Evolutionary conservation across 2,329 filamentous ascomycete genomes (phyloP), one percentile per base, ranked within the genome.

Genomic region (Fusarium redolens): DNA sequence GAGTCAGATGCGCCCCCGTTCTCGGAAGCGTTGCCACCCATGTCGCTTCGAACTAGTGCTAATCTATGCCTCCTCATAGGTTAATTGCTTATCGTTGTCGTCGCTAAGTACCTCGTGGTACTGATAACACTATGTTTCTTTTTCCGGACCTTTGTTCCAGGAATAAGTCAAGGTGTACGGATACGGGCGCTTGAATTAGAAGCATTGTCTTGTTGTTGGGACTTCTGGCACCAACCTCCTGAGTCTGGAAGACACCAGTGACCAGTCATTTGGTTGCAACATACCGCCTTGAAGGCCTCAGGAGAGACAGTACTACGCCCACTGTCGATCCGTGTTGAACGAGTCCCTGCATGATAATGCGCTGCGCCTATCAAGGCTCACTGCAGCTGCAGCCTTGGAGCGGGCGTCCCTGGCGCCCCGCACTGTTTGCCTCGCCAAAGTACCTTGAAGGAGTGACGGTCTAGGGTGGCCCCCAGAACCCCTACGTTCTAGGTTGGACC

Each of bases 351-450:
- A 71, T 28, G 15, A 55, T n/a, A 44, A 61, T 48, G 22, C 56
- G 40, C 44, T 67, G 68, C 44, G 38, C 50, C 65, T 69, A 58
- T 30, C 45, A 35, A 55, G 43, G 43, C 60, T 48, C 47, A 40
- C 33, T 63, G 47, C 48, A 45, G 25, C 50, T 68, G 43, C 63
- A 68, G 60, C 70, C 70, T 66, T 68, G 59, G 48, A 47, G 35
- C 54, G 37, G 31, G 18, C 44, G 28, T 37, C 45, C 63, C 51
- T 69, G 41, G 50, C 43, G 48, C 48, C 71, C 71, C 71, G 41
- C 71, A 74, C 71, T 74, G 68, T 74, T 65, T 69, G 64, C 63
- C 71, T 74, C 64, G 64, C 59, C 71, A 69, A 74, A 74, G 68
- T 69, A 50, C 60, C 56, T 74, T 56, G 58, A 57, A 58, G 55